Base-by-base conservation (phyloP, 2,329 filamentous ascomycete species). In the Aspergillus hortae region DNA sequence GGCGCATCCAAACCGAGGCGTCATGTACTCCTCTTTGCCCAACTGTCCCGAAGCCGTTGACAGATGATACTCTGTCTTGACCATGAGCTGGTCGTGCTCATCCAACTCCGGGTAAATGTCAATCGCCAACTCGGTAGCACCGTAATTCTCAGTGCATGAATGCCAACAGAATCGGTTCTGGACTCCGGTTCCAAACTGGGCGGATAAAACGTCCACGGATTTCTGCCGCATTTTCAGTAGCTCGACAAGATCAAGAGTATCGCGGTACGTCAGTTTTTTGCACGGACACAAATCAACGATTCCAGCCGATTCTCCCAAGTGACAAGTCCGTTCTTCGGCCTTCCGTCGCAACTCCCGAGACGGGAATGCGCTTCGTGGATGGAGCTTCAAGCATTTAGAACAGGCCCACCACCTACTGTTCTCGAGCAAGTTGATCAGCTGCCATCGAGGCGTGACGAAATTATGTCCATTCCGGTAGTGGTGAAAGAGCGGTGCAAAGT, bases 251-350 rank as follows among this genome's bases (percentile, higher is more conserved):
- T 72, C 65, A 41, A 67, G 46, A 49, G 69, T 73, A 51, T 72
- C 70, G 5, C 62, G 66, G 51, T 68, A 72, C 0, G 70, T 73
- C 51, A 73, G 49, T 54, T 73, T 73, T 48, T 67, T 69, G 65
- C 70, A 73, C 9, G 70, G 70, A 46, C 70, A 73, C 25, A 73
- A 47, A 38, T 73, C 70, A 36, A 73, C 68, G 40, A 73, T 57
- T 5, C 70, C 70, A 15, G 70, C 69, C 14, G 65, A 51, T 6
- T 62, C 61, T 11, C 70, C 70, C 44, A 72, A 43, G 35, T 66
- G 64, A 49, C 70, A 73, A 12, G 59, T 58, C 30, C 70, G 65
- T 21, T 55, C 56, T 38, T 69, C 67, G 4, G 70, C 42, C 14
- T 67, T 66, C 44, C 65, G 65, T 51, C 61, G 60, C n/a, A 72